Base-by-base conservation (phyloP, 208 protist species). In the Crithidia brevicula region DNA sequence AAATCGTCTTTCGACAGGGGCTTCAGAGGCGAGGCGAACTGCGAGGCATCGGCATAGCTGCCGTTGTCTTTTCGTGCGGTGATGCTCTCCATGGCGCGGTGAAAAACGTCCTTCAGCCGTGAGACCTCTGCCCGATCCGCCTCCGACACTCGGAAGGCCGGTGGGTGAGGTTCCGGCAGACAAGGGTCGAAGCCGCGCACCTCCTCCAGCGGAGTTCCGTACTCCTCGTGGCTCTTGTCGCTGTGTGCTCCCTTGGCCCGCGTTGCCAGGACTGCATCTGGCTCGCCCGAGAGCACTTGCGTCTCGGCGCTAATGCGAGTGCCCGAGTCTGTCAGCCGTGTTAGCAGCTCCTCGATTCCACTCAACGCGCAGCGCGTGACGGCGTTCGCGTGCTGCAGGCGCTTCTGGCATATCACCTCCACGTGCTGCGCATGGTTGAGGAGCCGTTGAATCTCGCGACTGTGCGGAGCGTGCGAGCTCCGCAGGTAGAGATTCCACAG, bases 381-480 rank as follows among this genome's bases (percentile, higher is more conserved):
- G 6, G 52, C 43, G 22, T 85, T 52, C 22, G 78, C 74, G 20
- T 70, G 67, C 15, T 60, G 47, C 13, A 81, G 72, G 43, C 69
- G 79, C 22, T 69, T 23, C 15, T 67, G 58, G 49, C 45, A 82
- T 23, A 78, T 72, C 42, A 22, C 16, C 31, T 56, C 52, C 11
- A 81, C 8, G 36, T 58, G 54, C 34, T 53, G 5, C 9, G 74
- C 34, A 36, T 71, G 40, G 10, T 66, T 20, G 42, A 82, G 33
- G 22, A 87, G 56, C 10, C 76, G 57, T 42, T 72, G 31, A 6
- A 92, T 71, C 31, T 82, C 59, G 4, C 65, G 68, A 63, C 71
- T 51, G 5, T 87, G 86, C 27, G 72, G 76, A 7, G 67, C 67
- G 66, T 81, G 79, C 18, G 74, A 78, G 8, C 50, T 27, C 51